These are phyloP conservation scores for carrot (Daucus carota) DNA, from an alignment of 129 eudicot species.

Conservation along the genomic window DH1_v3.0 NC_030381.2:52390001-52390500, in stretches of 20 bases:
- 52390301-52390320: not conserved
- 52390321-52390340: too few relatives aligned
- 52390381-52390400: not conserved
- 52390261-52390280: too few relatives aligned
- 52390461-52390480: too few relatives aligned
- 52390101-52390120: not conserved
- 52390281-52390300: not conserved
- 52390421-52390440: too few relatives aligned
- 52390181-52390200: not conserved
- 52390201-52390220: not conserved
- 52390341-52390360: not conserved
- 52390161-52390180: not conserved
- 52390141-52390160: not conserved
- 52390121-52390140: not conserved
- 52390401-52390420: not conserved
- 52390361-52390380: not conserved
- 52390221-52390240: not conserved
- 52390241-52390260: not conserved
- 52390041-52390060: not conserved
- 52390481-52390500: too few relatives aligned
- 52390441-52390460: too few relatives aligned
- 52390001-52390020: not conserved
- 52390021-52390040: not conserved
- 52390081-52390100: not conserved
- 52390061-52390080: not conserved